These are phyloP conservation scores for Laburnicola sp. DNA, from an alignment of 2,329 filamentous ascomycete species.

Conservation along the genomic window DNA sequence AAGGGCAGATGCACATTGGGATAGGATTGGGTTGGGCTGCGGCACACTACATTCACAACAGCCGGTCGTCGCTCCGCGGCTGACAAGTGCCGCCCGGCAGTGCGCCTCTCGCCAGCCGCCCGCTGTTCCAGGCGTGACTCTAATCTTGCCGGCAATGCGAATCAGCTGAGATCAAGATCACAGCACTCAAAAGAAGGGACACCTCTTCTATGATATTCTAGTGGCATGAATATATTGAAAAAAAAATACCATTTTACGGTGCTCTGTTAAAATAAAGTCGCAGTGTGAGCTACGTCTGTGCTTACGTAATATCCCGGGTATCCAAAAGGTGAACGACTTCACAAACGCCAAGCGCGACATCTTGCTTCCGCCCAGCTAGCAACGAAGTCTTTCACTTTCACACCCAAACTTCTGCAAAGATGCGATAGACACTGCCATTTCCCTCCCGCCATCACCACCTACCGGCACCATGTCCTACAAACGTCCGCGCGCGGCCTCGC, in stretches of 20 bases:
- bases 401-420: background rate
- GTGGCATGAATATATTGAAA: no score
- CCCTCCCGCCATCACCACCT: background rate
- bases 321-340: background rate
- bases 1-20: no score
- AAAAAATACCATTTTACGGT: no score
- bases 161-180: no score
- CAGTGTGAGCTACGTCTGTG: background rate
- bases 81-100: background rate
- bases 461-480: slow-evolving; percentile 38
- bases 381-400: no score
- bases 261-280: background rate
- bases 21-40: background rate
- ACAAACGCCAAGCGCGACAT: no score
- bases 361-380: no score
- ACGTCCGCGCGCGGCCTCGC: slow-evolving; percentile 34
- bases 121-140: background rate
- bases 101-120: slow-evolving; percentile 3
- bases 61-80: background rate
- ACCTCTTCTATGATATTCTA: no score
- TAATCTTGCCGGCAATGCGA: background rate
- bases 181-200: no score
- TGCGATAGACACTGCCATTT: background rate
- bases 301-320: background rate
- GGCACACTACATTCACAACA: background rate